Evolutionary conservation across 1,284 basidiomycete species (phyloP).

Genomic region (Somion occarium): DNA sequence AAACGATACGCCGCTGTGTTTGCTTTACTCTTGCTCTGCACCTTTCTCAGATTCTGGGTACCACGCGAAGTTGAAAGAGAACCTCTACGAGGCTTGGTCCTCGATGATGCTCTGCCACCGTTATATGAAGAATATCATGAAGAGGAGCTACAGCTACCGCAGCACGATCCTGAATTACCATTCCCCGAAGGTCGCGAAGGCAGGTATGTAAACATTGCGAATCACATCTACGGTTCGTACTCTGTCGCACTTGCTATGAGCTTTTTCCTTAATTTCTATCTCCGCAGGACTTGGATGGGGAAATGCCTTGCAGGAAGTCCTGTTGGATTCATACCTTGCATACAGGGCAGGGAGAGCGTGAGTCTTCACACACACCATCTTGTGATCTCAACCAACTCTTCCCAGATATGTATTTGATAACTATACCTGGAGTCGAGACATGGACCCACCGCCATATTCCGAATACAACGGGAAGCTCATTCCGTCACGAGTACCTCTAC

Average conservation of each 20-base stretch:
- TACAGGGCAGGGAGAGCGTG: slow-evolving; percentile 13
- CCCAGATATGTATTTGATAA: slow-evolving; percentile 15
- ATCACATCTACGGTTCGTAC: slow-evolving; percentile 12
- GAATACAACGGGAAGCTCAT: slow-evolving; percentile 13
- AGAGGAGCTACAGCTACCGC: slow-evolving; percentile 40
- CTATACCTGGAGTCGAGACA: slow-evolving; percentile 15
- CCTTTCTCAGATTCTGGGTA: neutral
- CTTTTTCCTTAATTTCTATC: neutral
- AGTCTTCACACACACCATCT: neutral
- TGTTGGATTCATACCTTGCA: slow-evolving; percentile 13
- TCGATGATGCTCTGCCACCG: slow-evolving; percentile 30
- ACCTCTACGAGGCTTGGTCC: neutral
- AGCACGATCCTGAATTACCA: slow-evolving; percentile 35
- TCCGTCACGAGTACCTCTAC: slow-evolving; percentile 13
- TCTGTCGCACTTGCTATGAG: too few species aligned
- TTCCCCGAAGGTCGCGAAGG: slow-evolving; percentile 36
- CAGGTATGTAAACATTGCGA: slow-evolving; percentile 14
- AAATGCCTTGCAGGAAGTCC: slow-evolving; percentile 14
- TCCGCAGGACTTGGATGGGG: slow-evolving; percentile 13
- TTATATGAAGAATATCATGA: slow-evolving; percentile 40
- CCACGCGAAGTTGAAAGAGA: neutral
- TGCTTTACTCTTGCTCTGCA: neutral
- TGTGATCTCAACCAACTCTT: neutral
- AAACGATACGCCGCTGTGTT: neutral
- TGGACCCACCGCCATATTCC: slow-evolving; percentile 5